Conservation (phyloP, 495 filamentous ascomycete species). For the Rostrohypoxylon terebratum region DNA sequence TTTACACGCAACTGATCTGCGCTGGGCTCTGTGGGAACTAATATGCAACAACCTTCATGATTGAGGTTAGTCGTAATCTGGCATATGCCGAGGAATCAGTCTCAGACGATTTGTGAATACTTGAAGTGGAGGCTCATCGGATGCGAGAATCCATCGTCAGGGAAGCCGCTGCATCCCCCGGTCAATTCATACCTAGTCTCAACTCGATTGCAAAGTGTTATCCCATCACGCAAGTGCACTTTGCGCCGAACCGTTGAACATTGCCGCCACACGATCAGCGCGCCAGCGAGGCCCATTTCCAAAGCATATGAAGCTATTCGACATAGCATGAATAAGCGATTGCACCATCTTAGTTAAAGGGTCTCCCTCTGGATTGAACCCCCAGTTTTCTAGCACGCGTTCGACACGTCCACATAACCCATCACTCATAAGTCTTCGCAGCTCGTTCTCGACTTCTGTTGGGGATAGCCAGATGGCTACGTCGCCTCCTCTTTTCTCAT, state of each 20-base stretch:
- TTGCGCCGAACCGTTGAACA: conserved; percentile 3
- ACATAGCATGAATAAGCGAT: conserved; percentile 25
- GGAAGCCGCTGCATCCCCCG: background rate
- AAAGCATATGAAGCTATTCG: conserved; percentile 24
- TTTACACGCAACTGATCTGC: background rate
- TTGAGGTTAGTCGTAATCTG: background rate
- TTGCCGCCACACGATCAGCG: conserved; percentile 18
- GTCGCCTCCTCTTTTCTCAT: conserved; percentile 28
- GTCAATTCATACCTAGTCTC: background rate
- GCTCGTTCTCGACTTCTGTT: conserved; percentile 31
- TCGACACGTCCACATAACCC: conserved; percentile 33
- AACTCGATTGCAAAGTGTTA: background rate
- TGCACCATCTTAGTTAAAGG: conserved; percentile 11
- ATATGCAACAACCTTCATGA: too few relatives aligned
- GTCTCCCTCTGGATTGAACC: background rate
- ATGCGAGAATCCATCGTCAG: background rate
- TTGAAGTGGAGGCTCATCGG: background rate
- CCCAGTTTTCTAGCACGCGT: conserved; percentile 11
- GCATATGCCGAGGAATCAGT: background rate
- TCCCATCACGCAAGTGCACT: background rate
- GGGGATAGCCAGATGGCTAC: conserved; percentile 30
- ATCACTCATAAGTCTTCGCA: conserved; percentile 31
- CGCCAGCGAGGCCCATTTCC: conserved; percentile 39
- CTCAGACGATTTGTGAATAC: background rate
- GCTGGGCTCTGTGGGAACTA: background rate